Evolutionary conservation across 164 flowering plant genomes (phyloP).

Genomic region (Nymphaea colorata): DNA sequence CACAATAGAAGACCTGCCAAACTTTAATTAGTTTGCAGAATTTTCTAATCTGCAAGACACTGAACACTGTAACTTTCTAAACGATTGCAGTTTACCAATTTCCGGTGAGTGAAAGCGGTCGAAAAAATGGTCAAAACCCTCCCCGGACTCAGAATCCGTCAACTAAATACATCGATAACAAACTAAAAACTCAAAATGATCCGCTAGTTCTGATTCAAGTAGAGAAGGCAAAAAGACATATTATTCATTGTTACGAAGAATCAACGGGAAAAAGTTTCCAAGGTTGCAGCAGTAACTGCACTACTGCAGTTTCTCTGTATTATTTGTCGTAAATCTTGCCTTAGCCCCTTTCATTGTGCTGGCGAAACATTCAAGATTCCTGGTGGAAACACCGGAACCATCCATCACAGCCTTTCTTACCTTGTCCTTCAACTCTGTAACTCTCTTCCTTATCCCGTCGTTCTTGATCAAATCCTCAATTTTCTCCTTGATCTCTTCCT

Average conservation of each 20-base stretch:
- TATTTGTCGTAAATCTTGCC: neutral
- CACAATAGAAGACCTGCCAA: too few relatives aligned
- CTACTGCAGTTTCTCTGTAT: neutral
- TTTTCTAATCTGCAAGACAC: too few relatives aligned
- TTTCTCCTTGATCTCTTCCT: slow-evolving; percentile 9
- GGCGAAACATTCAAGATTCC: slow-evolving; percentile 9
- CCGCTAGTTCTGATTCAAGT: neutral
- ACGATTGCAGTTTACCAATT: too few relatives aligned
- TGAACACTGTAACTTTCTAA: too few relatives aligned
- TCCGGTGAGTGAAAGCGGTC: too few relatives aligned
- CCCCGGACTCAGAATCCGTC: neutral
- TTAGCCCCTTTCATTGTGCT: neutral
- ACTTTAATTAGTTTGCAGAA: too few relatives aligned
- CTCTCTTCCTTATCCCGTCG: slow-evolving; percentile 7
- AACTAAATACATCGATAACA: neutral
- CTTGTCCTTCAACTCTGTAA: slow-evolving; percentile 8
- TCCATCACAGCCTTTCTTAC: slow-evolving; percentile 5
- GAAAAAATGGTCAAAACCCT: too few relatives aligned
- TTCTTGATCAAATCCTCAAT: slow-evolving; percentile 8
- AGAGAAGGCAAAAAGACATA: neutral
- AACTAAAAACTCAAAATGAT: neutral
- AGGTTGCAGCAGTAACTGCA: neutral
- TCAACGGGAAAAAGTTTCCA: neutral
- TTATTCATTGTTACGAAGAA: neutral
- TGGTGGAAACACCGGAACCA: slow-evolving; percentile 8